These are phyloP conservation scores for Zymoseptoria crescenta DNA, from an alignment of 2,329 filamentous ascomycete species.

Conservation along the genomic window DNA sequence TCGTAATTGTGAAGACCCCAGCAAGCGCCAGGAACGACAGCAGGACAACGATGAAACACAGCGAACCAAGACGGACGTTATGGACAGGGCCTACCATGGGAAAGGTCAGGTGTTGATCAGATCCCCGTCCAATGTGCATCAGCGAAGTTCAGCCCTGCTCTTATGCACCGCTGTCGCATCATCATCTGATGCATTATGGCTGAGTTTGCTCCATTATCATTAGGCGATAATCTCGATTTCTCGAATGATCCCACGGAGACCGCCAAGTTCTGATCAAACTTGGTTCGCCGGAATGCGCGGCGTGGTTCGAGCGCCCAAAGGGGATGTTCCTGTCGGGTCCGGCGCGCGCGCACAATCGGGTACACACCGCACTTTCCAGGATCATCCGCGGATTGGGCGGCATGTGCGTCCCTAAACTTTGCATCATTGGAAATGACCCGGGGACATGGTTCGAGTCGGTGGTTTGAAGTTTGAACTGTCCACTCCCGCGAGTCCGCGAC, in stretches of 20 bases:
- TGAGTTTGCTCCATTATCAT: no score
- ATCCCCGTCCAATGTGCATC: neutral
- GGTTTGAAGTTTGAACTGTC: neutral
- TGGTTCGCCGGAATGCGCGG: no score
- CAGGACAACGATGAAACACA: neutral
- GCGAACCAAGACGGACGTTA: neutral
- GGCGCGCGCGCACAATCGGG: neutral
- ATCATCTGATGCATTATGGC: neutral
- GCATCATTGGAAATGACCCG: conserved; percentile 15
- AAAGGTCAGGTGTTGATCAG: neutral
- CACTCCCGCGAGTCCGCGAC: neutral
- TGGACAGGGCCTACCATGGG: neutral
- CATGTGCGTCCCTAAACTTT: conserved; percentile 11
- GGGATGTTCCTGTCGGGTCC: neutral
- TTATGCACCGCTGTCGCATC: neutral
- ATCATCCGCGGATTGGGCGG: conserved; percentile 4
- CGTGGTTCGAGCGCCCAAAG: neutral
- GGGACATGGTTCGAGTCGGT: neutral
- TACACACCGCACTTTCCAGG: conserved; percentile 10
- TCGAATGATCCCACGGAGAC: neutral
- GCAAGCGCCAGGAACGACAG: neutral
- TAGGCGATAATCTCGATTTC: neutral
- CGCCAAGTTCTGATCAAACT: neutral
- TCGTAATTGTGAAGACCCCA: neutral
- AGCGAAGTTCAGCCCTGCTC: neutral